phyloP scores from a whole-genome alignment of 306 rosid genomes.

The Pterocarpus santalinus region DNA sequence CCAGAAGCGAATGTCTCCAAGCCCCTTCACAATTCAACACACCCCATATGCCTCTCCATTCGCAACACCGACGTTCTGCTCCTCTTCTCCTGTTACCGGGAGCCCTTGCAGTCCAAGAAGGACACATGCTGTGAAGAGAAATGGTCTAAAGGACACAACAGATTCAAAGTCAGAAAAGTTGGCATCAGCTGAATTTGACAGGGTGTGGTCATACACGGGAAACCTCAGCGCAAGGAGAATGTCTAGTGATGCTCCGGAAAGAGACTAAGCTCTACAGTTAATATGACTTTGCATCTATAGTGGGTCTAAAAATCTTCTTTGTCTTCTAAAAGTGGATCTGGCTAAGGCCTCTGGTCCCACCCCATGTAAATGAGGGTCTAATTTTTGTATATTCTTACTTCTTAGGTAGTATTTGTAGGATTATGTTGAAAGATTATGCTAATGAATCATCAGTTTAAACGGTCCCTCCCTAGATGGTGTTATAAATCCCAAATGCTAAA shows the following conservation, averaged over 20 bases:
- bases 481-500: constrained; percentile 29
- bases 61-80: constrained; percentile 83
- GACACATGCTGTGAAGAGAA: constrained; percentile 56
- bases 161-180: constrained; percentile 59
- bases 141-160: constrained; percentile 46
- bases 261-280: constrained; percentile 57
- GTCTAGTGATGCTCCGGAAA: constrained; percentile 80
- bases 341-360: constrained; percentile 36
- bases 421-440: constrained; percentile 50
- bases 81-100: constrained; percentile 74
- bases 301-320: neutral
- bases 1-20: constrained; percentile 89
- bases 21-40: constrained; percentile 92
- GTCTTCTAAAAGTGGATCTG: constrained; percentile 40
- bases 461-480: constrained; percentile 15
- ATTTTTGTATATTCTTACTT: constrained; percentile 58
- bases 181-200: constrained; percentile 64
- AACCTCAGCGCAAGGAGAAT: constrained; percentile 78
- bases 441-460: constrained; percentile 43
- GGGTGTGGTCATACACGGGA: constrained; percentile 82
- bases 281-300: constrained; percentile 8
- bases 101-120: constrained; percentile 90
- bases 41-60: constrained; percentile 84
- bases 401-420: constrained; percentile 60
- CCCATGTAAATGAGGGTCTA: constrained; percentile 52